These are phyloP conservation scores for Alternaria arbusti DNA, from an alignment of 2,329 filamentous ascomycete genomes.

Conservation along the genomic window DNA sequence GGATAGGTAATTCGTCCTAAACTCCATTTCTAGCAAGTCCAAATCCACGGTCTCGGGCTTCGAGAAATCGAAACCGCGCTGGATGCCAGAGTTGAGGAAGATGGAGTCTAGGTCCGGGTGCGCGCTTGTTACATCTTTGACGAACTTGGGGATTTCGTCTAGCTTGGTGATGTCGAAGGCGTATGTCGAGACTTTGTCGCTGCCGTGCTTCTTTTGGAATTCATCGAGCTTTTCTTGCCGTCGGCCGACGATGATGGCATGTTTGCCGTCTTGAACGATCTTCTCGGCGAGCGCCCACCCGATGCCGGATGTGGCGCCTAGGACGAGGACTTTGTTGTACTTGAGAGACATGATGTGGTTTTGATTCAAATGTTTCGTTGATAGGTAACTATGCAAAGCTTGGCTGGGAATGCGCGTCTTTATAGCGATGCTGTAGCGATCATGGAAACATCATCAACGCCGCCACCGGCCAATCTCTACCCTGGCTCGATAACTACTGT, in stretches of 20 bases:
- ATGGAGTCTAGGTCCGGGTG: conserved; percentile 61
- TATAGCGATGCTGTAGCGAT: neutral
- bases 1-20: conserved; percentile 60
- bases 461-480: neutral
- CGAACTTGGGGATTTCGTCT: conserved; percentile 55
- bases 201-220: conserved; percentile 55
- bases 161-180: conserved; percentile 61
- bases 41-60: conserved; percentile 57
- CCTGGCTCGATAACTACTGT: neutral
- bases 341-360: conserved; percentile 49
- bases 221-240: conserved; percentile 59
- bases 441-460: conserved; percentile 8
- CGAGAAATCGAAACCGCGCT: conserved; percentile 58
- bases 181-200: conserved; percentile 53
- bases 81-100: conserved; percentile 62
- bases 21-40: conserved; percentile 51
- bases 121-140: conserved; percentile 48
- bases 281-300: conserved; percentile 59
- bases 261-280: conserved; percentile 56
- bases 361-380: neutral
- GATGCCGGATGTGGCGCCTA: conserved; percentile 62
- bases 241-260: conserved; percentile 58
- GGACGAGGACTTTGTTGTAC: conserved; percentile 61
- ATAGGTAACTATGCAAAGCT: neutral
- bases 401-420: neutral